Conservation (phyloP, 2,329 filamentous ascomycete genomes). For the Penicillium hesseltinei region DNA sequence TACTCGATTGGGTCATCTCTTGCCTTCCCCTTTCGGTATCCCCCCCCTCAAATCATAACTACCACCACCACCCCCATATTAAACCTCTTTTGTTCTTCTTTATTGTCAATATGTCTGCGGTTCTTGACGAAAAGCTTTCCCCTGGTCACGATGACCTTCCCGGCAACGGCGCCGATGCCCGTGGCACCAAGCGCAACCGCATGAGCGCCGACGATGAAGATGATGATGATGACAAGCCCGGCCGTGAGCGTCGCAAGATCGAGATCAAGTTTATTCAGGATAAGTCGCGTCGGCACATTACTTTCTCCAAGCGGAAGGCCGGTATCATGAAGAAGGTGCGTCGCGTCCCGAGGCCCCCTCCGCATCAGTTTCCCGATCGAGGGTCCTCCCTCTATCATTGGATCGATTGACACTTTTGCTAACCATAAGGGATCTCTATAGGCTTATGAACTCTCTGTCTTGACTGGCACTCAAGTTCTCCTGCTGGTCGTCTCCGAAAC, state of each 20-base stretch:
- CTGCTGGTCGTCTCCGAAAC: conserved; percentile 96
- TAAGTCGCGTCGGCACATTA: conserved; percentile 98
- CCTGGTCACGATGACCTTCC: conserved; percentile 71
- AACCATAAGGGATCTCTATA: conserved; percentile 37
- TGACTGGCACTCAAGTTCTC: conserved; percentile 96
- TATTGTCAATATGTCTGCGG: conserved; percentile 79
- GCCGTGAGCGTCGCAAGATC: conserved; percentile 97
- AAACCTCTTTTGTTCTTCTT: conserved; percentile 18
- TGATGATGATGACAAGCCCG: conserved; percentile 95
- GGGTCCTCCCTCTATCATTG: neutral
- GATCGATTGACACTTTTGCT: neutral
- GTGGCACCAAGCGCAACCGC: conserved; percentile 86
- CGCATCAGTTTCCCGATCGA: conserved; percentile 2
- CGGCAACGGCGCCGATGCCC: conserved; percentile 62
- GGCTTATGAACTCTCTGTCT: conserved; percentile 96
- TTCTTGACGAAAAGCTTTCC: conserved; percentile 71
- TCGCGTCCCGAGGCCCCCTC: conserved; percentile 27
- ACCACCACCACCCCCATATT: conserved; percentile 7
- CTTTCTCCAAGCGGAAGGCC: conserved; percentile 98
- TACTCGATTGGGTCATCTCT: conserved; percentile 48
- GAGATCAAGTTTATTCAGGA: conserved; percentile 99
- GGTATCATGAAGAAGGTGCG: conserved; percentile 99
- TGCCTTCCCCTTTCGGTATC: conserved; percentile 47
- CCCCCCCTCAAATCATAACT: conserved; percentile 14
- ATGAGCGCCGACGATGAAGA: conserved; percentile 87